Evolutionary conservation across 2,329 filamentous ascomycete species (phyloP), one percentile per base, ranked within the genome.

Genomic region (Stemphylium vesicarium): DNA sequence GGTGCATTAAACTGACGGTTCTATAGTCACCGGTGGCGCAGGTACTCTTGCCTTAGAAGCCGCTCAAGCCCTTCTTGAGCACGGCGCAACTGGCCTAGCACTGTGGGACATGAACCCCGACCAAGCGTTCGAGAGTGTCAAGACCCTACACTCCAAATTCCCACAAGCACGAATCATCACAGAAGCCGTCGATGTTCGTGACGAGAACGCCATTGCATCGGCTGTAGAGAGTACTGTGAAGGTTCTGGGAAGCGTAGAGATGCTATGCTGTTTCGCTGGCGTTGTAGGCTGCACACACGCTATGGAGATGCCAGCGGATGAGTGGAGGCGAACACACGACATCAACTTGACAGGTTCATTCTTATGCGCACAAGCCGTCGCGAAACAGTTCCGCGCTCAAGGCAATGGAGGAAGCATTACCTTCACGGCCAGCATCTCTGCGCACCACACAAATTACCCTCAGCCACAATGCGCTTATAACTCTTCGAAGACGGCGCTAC

Each of bases 381-480:
- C 82, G 4, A 76, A 75, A 46, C 76, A 79, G 31, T 64, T 77
- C 11, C 66, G 66, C 4, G 60, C 12, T 0, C 66, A 73, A n/a
- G 75, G 78, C 0, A 79, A 71, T 0, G 82, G 85, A 0, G 88
- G 89, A 0, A 81, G 81, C 36, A 88, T 92, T 50, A 77, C 88
- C 1, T 82, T 92, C 54, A 85, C 85, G 0, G 86, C 88, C 0
- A 88, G 84, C 10, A 88, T 91, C 42, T 89, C 85, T 1, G 89
- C 81, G 0, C 88, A 91, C 59, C 71, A 81, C 2, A 87, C 89
- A 51, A 91, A 91, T 64, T 91, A 80, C 65, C 88, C 89, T 0
- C 88, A 91, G 67, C 88, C 89, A 0, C 89, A 92, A 66, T 80
- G 79, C 0, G 84, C 85, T 0, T 92, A 93, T 69, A 92, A 93